Evolutionary conservation across 495 filamentous ascomycete species (phyloP).

Genomic region (Penicillium dipodomyicola): DNA sequence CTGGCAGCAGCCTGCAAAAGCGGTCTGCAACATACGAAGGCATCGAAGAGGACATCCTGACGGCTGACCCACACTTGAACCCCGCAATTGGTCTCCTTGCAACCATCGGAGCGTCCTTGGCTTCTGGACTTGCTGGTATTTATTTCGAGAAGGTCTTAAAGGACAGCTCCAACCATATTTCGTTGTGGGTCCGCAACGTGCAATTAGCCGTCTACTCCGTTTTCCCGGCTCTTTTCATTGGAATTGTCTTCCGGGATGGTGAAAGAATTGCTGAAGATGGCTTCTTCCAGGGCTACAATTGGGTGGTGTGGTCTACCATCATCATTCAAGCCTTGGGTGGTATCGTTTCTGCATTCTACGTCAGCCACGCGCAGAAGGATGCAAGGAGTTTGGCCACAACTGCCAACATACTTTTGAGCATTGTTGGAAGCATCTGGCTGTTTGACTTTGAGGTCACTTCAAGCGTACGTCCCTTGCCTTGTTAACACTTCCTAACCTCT

Average conservation of each 20-base stretch:
- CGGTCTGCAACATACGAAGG: conserved; percentile 97
- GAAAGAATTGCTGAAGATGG: conserved; percentile 76
- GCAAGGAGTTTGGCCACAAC: conserved; percentile 91
- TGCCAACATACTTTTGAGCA: conserved; percentile 82
- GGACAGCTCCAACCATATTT: conserved; percentile 64
- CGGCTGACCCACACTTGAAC: conserved; percentile 66
- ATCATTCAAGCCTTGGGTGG: conserved; percentile 79
- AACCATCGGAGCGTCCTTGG: conserved; percentile 68
- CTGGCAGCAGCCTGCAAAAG: conserved; percentile 44
- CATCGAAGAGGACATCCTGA: conserved; percentile 74
- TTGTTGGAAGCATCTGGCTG: conserved; percentile 76
- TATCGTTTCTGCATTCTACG: conserved; percentile 75
- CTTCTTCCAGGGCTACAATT: conserved; percentile 92
- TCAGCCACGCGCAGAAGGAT: conserved; percentile 64
- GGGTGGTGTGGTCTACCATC: conserved; percentile 84
- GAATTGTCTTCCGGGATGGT: conserved; percentile 83
- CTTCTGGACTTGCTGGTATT: conserved; percentile 81
- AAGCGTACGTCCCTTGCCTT: conserved; percentile 55
- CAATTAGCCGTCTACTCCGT: conserved; percentile 91
- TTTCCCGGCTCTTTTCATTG: conserved; percentile 81
- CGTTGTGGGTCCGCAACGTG: conserved; percentile 90
- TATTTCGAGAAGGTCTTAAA: conserved; percentile 96
- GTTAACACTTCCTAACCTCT: not conserved
- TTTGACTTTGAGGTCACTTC: conserved; percentile 73
- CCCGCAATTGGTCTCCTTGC: conserved; percentile 72